Base-by-base conservation (phyloP, 208 protist genomes). In the Leishmania lainsoni region DNA sequence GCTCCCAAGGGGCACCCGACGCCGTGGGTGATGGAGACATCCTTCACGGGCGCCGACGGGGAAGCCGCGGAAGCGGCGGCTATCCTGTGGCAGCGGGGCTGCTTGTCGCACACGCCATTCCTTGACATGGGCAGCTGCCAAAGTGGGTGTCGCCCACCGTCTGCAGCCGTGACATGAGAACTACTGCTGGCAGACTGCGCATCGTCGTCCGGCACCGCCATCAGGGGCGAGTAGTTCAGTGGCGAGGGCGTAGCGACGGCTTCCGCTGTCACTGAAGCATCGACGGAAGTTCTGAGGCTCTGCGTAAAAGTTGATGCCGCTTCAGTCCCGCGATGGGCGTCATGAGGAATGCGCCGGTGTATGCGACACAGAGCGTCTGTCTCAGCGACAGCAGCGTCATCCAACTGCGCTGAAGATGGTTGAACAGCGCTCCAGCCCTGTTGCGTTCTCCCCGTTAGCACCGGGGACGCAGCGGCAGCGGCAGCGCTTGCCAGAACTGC, bases 401-500 rank as follows among this genome's bases (percentile, higher is more conserved):
- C 32, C 9, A 29, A 42, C 63, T 69, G 63, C 26, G 32, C 63
- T 42, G 63, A 35, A 32, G 81, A 73, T 56, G 70, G 51, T 16
- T 56, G 76, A 17, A 45, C 75, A 3, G 65, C 54, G 52, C 17
- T 2, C 17, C 52, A 12, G 17, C 52, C 52, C 61, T 66, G 61
- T 26, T 66, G 20, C 29, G 42, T 48, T 26, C 8, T 20, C 68
- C 39, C 12, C 68, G 22, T 16, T 20, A 42, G 39, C 68, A 8
- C 68, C 10, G 68, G 22, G 35, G 68, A 72, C 68, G 48, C 16
- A 26, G 70, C 39, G 22, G 26, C 12, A 45, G 70, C 70, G 49
- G 74, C 80, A 10, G 75, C 80, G 45, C 80, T 83, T 12, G 61
- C 80, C 35, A 79, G 63, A 14, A 79, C 80, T 17, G 80, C 61